These are phyloP conservation scores for Kazachstania africana DNA, from an alignment of 805 yeast species.

Conservation along the genomic window DNA sequence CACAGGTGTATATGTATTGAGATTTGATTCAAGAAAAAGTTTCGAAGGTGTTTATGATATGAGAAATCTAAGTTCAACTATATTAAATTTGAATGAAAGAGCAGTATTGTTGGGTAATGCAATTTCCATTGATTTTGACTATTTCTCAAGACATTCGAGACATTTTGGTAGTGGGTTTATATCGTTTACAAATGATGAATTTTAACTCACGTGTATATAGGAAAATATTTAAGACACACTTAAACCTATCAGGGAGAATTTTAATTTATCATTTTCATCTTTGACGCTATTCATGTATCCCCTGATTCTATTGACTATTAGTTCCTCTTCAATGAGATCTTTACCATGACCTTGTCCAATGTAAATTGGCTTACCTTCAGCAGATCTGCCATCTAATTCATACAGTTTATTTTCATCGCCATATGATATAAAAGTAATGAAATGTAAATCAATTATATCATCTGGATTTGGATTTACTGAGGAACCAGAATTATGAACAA, in stretches of 20 bases:
- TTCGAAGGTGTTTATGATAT: conserved; percentile 49
- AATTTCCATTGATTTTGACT: conserved; percentile 88
- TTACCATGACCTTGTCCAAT: conserved; percentile 34
- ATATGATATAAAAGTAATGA: conserved; percentile 55
- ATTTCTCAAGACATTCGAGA: conserved; percentile 83
- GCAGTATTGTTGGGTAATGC: conserved; percentile 82
- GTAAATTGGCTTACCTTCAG: conserved; percentile 54
- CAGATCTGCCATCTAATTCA: conserved; percentile 77
- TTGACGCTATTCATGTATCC: conserved; percentile 50
- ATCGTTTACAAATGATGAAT: conserved; percentile 6
- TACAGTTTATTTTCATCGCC: conserved; percentile 52
- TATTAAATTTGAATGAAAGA: conserved; percentile 65
- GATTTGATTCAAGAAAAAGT: conserved; percentile 63
- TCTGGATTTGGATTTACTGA: conserved; percentile 56
- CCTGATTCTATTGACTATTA: conserved; percentile 44
- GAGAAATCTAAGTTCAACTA: conserved; percentile 21
- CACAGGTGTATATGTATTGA: conserved; percentile 79
- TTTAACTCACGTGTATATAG: neutral
- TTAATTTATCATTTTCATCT: conserved; percentile 44
- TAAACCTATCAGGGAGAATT: conserved; percentile 69
- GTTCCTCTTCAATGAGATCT: conserved; percentile 44
- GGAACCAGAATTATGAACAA: conserved; percentile 36
- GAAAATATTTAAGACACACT: no score
- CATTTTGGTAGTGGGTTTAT: conserved; percentile 32
- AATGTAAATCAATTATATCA: conserved; percentile 53